Base-by-base conservation (phyloP, 768 basidiomycete species). In the Lactarius sanguifluus region DNA sequence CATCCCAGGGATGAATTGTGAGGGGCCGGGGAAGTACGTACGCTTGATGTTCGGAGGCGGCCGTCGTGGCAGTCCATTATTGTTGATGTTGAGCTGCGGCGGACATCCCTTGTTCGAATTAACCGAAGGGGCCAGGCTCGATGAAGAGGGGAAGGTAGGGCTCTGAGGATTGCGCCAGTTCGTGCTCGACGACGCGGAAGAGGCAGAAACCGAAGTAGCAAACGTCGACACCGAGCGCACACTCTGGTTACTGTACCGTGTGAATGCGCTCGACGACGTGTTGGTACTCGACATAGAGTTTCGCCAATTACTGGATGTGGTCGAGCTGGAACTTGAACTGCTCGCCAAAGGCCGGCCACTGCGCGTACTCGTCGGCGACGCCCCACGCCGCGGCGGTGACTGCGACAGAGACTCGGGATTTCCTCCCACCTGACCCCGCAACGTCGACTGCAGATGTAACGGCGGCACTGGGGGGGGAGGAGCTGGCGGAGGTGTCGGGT, bases 191-290 rank as follows among this genome's bases (percentile, higher is more conserved):
- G 85, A 84, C 30, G 89, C 90, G 8, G 90, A 85, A 70, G 89
- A 92, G 28, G 85, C 83, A 38, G 90, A 91, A 7, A 91, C 84
- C 70, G 90, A 91, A 18, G 92, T 94, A 54, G 91, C 92, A 64
- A 85, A 85, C 5, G 92, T 93, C 25, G 89, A 89, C 50, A 92
- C 81, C 69, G 90, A 92, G 63, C 89, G 81, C 64, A 81, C 72
- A 74, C 90, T 84, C 56, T 74, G 73, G 72, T 89, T 89, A 78
- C 90, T 92, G 78, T 89, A 92, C 66, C 88, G 80, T 28, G 92
- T 92, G 72, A 92, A 93, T 40, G 86, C 86, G 25, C 85, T 87
- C 28, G 86, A 82, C 10, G 87, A 88, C 16, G 88, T 85, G 69
- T 83, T 85, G 13, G 88, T 86, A 72, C 87, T 90, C 64, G 85